These are phyloP conservation scores for Saprolegnia diclina DNA, from an alignment of 352 stramenopile genomes.

Conservation along the genomic window DNA sequence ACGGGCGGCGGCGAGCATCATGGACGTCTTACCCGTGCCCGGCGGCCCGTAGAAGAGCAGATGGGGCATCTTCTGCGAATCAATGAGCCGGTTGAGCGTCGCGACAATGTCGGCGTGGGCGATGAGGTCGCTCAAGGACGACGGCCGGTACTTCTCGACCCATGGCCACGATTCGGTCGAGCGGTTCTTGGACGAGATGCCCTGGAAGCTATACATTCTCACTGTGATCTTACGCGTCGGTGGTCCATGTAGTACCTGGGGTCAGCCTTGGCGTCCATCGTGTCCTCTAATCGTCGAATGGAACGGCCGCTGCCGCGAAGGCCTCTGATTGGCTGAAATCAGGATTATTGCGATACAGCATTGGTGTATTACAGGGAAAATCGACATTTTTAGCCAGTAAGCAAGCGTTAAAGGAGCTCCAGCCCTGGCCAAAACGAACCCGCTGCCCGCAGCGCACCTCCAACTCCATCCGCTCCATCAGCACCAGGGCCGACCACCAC, in stretches of 20 bases:
- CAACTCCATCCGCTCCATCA: too few species aligned
- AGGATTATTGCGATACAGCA: too few species aligned
- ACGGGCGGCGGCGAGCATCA: constrained; percentile 94
- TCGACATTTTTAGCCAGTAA: too few species aligned
- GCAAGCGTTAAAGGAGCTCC: too few species aligned
- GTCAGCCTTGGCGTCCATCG: neutral
- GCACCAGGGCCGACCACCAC: too few species aligned
- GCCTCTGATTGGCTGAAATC: too few species aligned
- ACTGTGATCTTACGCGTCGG: neutral
- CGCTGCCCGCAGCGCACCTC: too few species aligned
- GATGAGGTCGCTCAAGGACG: constrained; percentile 92
- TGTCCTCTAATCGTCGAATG: too few species aligned
- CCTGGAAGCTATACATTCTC: constrained; percentile 49
- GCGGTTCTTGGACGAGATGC: constrained; percentile 75
- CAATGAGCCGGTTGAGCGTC: constrained; percentile 94
- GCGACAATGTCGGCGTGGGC: constrained; percentile 96
- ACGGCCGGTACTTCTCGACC: constrained; percentile 98
- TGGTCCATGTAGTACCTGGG: neutral
- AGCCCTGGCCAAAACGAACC: too few species aligned
- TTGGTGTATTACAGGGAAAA: too few species aligned
- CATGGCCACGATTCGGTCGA: constrained; percentile 89
- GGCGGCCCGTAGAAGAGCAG: constrained; percentile 96
- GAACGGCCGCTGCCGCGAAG: too few species aligned
- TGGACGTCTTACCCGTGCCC: constrained; percentile 96
- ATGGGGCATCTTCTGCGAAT: constrained; percentile 95